Base-by-base conservation (phyloP, 495 filamentous ascomycete species). In the Lasiosphaeriaceae sp. region DNA sequence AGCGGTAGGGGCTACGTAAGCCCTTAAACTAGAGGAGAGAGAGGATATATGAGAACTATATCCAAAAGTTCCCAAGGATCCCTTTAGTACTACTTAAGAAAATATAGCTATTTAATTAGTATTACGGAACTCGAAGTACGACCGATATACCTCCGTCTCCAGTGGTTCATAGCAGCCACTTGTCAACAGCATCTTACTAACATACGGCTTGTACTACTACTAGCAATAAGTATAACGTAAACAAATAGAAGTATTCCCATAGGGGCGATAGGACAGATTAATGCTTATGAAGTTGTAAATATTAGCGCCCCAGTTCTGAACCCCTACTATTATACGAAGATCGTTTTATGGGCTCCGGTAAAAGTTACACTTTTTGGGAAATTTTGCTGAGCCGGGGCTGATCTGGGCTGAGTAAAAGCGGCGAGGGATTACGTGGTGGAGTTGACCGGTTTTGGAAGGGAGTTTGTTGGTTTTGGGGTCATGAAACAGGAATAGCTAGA, bases 401-500 rank as follows among this genome's bases (percentile, higher is more conserved):
- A 53, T 53, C 51, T 51, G 14, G 49, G 31, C 49, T 45, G 51
- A 53, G 39, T 37, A 53, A 53, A 53, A 37, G 51, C 21, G 51
- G 22, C 37, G 51, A 53, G 41, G 51, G 41, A 39, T 53, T 37
- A 53, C 51, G 37, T 44, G 37, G 41, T 22, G 39, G 16, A 41
- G 6, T 17, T 17, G 37, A 17, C 37, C 37, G 37, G 37, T 41
- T 45, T n/a, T 22, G 39, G 7, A 53, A 8, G 51, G 20, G 51
- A n/a, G 51, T 29, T 52, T 39, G 51, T 53, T 19, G 51, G 41
- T 53, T 53, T 44, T 53, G 41, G 37, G 35, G 51, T 53, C 34
- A 44, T 53, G 50, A 53, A 53, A 53, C 50, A 53, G 49, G n/a
- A n/a, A n/a, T n/a, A n/a, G n/a, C n/a, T n/a, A 16, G 16, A 39